Evolutionary conservation across 2,329 filamentous ascomycete species (phyloP), one percentile per base, ranked within the genome.

Genomic region (Lachnellula occidentalis): DNA sequence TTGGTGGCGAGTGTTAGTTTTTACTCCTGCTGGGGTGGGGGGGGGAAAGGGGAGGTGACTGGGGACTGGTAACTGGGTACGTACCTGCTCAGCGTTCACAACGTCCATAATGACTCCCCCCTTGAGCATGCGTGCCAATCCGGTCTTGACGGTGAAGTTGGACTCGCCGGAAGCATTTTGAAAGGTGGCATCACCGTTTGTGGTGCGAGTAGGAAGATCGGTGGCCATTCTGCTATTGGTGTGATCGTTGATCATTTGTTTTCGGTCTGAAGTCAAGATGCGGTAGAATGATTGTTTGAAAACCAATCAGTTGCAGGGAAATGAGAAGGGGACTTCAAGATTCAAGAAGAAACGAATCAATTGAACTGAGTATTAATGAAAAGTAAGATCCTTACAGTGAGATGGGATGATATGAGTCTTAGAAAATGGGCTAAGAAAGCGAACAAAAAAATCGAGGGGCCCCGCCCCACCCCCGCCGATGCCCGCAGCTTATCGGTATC

Each of bases 31-130:
- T 15, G 36, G n/a, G n/a, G 19, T 2, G 31, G 7, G 15, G 12
- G 21, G 31, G 6, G 15, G 15, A 31, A 39, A n/a, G 34, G 42
- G 19, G 27, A 27, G 21, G 22, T n/a, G n/a, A n/a, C n/a, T n/a
- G 14, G 11, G 5, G 22, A 45, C 19, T 9, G n/a, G 34, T 17
- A 48, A 47, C 36, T n/a, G 45, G 24, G 48, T 47, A 27, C 66
- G 54, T 71, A 84, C 84, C 77, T 89, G 92, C 69, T 90, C 88
- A 24, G 91, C 89, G 72, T 92, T 90, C 60, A 95, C 90, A 55
- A 97, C 94, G 74, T 99, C 94, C 94, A 99, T 99, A 75, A 99
- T 99, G 62, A 99, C 94, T 67, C 94, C 94, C 71, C 94, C 94
- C 80, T 97, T 96, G 74, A 97, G 79, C 94, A 99, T 99, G 74